Evolutionary conservation across 441 rosid genomes (phyloP).

Genomic region (Populus tomentosa): DNA sequence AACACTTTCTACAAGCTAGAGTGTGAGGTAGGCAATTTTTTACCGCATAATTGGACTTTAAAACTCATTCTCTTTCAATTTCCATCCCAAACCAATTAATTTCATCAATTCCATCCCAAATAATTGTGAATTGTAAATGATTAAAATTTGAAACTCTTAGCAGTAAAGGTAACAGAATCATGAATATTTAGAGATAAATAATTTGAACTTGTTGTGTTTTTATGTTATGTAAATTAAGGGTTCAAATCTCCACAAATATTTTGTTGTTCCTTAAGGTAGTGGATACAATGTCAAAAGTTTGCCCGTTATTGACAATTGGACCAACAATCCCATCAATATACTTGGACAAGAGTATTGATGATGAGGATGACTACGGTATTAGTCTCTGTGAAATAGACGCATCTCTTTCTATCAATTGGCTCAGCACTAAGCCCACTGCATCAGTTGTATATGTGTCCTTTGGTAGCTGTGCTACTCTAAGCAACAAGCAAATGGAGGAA

Average conservation of each 20-base stretch:
- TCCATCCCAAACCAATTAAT: too few relatives aligned
- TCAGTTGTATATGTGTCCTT: conserved; percentile 61
- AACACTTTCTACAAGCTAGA: conserved; percentile 61
- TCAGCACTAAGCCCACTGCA: conserved; percentile 28
- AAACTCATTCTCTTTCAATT: too few relatives aligned
- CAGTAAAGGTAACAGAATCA: background rate
- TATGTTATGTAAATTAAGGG: background rate
- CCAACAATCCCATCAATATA: conserved; percentile 62
- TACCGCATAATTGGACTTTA: background rate
- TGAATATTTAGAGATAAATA: too few relatives aligned
- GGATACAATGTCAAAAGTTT: conserved; percentile 25
- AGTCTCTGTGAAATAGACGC: conserved; percentile 30
- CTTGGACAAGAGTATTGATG: conserved; percentile 41
- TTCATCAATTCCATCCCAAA: too few relatives aligned
- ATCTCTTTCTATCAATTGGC: conserved; percentile 33
- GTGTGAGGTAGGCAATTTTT: conserved; percentile 30
- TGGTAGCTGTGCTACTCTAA: conserved; percentile 38
- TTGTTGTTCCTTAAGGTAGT: conserved; percentile 13
- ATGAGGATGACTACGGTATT: conserved; percentile 43
- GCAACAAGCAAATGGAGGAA: conserved; percentile 42
- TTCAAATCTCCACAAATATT: background rate
- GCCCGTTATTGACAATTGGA: conserved; percentile 37
- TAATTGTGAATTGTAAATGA: background rate
- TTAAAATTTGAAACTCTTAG: background rate
- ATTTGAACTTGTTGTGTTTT: background rate